phyloP scores from a whole-genome alignment of 495 filamentous ascomycete species.

The Penicillium pulvis region DNA sequence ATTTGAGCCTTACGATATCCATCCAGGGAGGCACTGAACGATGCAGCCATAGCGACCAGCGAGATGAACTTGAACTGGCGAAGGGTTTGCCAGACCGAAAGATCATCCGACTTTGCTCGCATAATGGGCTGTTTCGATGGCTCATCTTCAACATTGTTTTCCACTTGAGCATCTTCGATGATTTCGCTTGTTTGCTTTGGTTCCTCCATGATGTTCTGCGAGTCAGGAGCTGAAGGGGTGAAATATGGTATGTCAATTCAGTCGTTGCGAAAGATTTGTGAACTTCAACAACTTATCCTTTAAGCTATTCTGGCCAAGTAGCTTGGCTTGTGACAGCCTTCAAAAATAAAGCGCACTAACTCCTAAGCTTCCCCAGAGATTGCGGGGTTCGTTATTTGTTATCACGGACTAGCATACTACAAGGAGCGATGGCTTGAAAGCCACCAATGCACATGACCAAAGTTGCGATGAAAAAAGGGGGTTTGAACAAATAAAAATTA shows the following conservation, averaged over 20 bases:
- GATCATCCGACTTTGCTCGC: constrained; percentile 34
- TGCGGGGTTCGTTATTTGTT: neutral
- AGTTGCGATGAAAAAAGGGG: too few species aligned
- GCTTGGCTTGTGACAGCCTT: neutral
- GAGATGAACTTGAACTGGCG: constrained; percentile 28
- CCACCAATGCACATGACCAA: neutral
- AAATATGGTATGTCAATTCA: neutral
- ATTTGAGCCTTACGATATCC: constrained; percentile 38
- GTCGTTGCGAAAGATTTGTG: neutral
- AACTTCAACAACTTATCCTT: neutral
- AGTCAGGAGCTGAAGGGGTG: neutral
- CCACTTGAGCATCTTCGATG: neutral
- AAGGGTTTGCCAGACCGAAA: constrained; percentile 33
- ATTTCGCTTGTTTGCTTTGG: neutral
- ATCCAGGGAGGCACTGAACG: constrained; percentile 43
- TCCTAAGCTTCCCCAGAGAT: neutral
- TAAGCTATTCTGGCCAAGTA: neutral
- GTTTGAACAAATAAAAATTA: neutral
- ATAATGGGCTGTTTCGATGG: constrained; percentile 20
- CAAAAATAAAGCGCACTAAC: neutral
- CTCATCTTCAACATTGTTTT: neutral
- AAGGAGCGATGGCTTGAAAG: neutral
- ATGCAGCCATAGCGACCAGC: constrained; percentile 35
- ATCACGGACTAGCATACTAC: neutral
- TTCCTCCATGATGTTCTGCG: neutral